Base-by-base conservation (phyloP, 495 filamentous ascomycete species). In the Neurospora sp. region DNA sequence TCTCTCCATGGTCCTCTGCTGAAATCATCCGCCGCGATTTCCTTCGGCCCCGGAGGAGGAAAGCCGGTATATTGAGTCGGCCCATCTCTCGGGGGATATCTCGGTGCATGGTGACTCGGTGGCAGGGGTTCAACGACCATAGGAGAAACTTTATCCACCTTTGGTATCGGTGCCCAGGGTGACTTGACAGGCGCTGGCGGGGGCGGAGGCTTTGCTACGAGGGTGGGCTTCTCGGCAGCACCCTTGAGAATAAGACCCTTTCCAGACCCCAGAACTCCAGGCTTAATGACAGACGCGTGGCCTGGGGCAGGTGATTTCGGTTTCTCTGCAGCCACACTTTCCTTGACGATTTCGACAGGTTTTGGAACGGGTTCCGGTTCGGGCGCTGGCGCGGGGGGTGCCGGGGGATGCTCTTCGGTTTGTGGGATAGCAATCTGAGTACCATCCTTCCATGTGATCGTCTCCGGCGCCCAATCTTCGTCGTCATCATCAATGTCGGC, bases 401-500 rank as follows among this genome's bases (percentile, higher is more conserved):
- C 83, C 69, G 87, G 76, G 4, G 76, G 69, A 11, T 60, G 70
- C 70, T 89, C 87, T 44, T 92, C 89, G 40, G 86, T 79, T 60
- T 91, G 89, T 16, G 91, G 90, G 10, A 97, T 86, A 44, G 90
- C 92, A 72, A 94, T 93, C 84, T 98, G 98, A 16, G 95, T 98
- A 40, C 95, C 95, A 81, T 99, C 96, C 76, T 92, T 94, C 96
- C 96, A 99, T 75, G 97, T 93, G 74, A 98, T 97, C 8, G 92
- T 91, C 75, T 98, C 95, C 0, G 96, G 96, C 4, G 92, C 94
- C 96, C 96, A 99, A 79, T 98, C 95, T 72, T 98, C 96, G 79
- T 98, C 94, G 76, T 99, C 96, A 73, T 99, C 96, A 74, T 98
- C 96, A 73, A 99, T 98, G 84, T 99, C 96, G 20, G 96, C 96